Conservation (phyloP, 2,329 filamentous ascomycete genomes). For the Penicillium sp. region DNA sequence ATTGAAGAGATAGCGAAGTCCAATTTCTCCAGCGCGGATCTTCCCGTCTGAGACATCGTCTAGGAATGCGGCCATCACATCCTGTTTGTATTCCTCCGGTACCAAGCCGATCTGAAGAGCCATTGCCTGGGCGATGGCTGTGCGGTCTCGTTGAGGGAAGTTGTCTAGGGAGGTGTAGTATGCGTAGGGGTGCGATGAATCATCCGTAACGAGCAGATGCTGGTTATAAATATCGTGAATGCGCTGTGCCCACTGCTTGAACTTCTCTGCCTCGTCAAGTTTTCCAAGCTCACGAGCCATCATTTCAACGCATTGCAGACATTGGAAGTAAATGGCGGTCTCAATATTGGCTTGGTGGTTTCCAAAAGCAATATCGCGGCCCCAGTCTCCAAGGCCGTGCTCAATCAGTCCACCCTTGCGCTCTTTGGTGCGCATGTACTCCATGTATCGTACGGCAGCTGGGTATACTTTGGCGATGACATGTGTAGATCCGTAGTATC, state of each 20-base stretch:
- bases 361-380: slow-evolving; percentile 26
- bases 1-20: slow-evolving; percentile 23
- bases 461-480: slow-evolving; percentile 21
- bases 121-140: slow-evolving; percentile 22
- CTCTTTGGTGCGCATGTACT: slow-evolving; percentile 26
- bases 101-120: slow-evolving; percentile 24
- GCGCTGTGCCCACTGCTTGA: slow-evolving; percentile 18
- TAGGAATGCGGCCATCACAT: slow-evolving; percentile 22
- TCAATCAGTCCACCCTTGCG: slow-evolving; percentile 24
- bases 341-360: slow-evolving; percentile 31
- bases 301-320: slow-evolving; percentile 22
- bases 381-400: slow-evolving; percentile 27
- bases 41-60: slow-evolving; percentile 18
- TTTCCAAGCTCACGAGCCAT: slow-evolving; percentile 24
- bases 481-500: slow-evolving; percentile 24
- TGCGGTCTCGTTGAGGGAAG: slow-evolving; percentile 16
- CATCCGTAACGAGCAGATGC: slow-evolving; percentile 22
- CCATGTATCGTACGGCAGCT: slow-evolving; percentile 25
- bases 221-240: slow-evolving; percentile 21
- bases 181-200: slow-evolving; percentile 11
- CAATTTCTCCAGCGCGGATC: slow-evolving; percentile 25
- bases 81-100: slow-evolving; percentile 11
- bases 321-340: slow-evolving; percentile 28
- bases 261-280: slow-evolving; percentile 12
- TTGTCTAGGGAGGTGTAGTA: slow-evolving; percentile 27